Evolutionary conservation across 371 early-diverging fungal genomes (phyloP).

Genomic region (Phascolomyces articulosus): DNA sequence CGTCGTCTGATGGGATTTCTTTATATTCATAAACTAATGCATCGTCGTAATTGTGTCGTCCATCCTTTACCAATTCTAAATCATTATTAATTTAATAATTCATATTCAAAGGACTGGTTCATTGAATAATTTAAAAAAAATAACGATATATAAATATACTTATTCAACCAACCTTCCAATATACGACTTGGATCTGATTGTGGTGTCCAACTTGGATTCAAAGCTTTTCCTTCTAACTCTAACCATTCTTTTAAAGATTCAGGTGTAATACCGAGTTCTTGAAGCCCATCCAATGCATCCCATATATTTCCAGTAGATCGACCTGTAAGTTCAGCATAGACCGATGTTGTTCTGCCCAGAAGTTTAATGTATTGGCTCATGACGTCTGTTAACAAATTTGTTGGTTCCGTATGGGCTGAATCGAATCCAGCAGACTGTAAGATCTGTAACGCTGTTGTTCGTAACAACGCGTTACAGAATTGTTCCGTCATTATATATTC

Average conservation of each 20-base stretch:
- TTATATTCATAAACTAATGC: constrained; percentile 22
- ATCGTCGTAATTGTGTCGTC: constrained; percentile 14
- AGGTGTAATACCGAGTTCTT: constrained; percentile 31
- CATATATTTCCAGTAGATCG: constrained; percentile 33
- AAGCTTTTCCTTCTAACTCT: constrained; percentile 44
- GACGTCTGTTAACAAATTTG: constrained; percentile 46
- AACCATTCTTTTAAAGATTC: constrained; percentile 38
- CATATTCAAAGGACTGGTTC: background rate
- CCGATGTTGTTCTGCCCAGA: constrained; percentile 38
- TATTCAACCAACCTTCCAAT: constrained; percentile 35
- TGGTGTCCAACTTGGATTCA: constrained; percentile 47
- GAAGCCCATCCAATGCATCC: constrained; percentile 40
- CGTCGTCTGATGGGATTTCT: constrained; percentile 10
- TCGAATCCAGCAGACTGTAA: constrained; percentile 54
- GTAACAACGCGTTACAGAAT: constrained; percentile 46
- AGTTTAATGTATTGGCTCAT: constrained; percentile 45
- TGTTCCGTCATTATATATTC: constrained; percentile 42
- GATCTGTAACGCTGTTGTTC: constrained; percentile 47
- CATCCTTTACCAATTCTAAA: constrained; percentile 13
- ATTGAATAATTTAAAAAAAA: too few relatives aligned
- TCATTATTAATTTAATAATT: background rate
- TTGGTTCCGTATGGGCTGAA: constrained; percentile 36
- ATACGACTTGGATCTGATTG: constrained; percentile 51
- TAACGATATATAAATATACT: too few relatives aligned
- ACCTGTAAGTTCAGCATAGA: constrained; percentile 48